These are phyloP conservation scores for Closterium sp. DNA, from an alignment of 139 green algal genomes.

Conservation along the genomic window DNA sequence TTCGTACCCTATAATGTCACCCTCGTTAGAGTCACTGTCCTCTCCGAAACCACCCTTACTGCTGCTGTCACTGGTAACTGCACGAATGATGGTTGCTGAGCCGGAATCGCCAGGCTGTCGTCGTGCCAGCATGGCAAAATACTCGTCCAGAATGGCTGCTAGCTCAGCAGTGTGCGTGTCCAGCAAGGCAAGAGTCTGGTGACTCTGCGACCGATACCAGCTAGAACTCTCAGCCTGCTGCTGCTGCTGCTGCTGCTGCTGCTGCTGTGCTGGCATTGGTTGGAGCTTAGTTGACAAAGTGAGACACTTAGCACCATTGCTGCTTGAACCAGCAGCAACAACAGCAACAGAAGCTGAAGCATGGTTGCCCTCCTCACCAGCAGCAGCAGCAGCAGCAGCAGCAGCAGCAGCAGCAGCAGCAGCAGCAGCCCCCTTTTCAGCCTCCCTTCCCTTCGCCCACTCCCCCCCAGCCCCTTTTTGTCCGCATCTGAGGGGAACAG, in stretches of 20 bases:
- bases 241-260: background rate
- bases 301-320: background rate
- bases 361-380: background rate
- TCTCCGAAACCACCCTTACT: background rate
- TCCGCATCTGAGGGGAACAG: background rate
- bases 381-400: background rate
- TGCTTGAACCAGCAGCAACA: background rate
- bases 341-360: background rate
- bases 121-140: background rate
- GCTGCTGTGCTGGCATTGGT: background rate
- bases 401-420: background rate
- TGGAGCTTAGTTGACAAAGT: background rate
- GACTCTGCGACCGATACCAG: background rate
- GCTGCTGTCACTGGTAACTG: background rate
- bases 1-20: background rate
- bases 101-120: background rate
- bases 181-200: background rate
- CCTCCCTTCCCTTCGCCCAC: background rate
- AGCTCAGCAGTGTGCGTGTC: background rate
- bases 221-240: background rate
- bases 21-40: background rate
- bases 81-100: background rate
- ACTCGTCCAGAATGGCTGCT: background rate
- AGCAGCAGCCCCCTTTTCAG: background rate
- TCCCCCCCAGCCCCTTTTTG: background rate